Evolutionary conservation across 768 basidiomycete genomes (phyloP).

Genomic region (Termitomyces sp.): DNA sequence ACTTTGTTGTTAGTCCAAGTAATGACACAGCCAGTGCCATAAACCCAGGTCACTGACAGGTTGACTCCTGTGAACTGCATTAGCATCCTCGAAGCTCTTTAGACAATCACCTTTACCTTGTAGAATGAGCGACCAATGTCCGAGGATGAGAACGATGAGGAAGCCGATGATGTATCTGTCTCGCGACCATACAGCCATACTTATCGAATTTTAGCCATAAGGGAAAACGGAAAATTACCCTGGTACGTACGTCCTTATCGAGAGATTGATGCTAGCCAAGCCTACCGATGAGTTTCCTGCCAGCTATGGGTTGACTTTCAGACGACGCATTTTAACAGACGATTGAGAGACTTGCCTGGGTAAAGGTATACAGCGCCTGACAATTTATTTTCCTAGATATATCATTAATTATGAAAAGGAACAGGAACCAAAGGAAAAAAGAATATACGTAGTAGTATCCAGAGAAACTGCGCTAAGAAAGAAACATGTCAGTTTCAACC

Average conservation of each 20-base stretch:
- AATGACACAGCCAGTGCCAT: slow-evolving; percentile 46
- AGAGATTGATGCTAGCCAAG: slow-evolving; percentile 56
- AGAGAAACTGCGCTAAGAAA: slow-evolving; percentile 43
- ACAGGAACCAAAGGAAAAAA: not conserved
- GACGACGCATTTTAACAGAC: not conserved
- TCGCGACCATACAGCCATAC: slow-evolving; percentile 63
- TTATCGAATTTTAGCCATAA: slow-evolving; percentile 5
- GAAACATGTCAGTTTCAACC: not conserved
- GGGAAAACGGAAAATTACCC: not conserved
- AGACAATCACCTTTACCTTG: slow-evolving; percentile 37
- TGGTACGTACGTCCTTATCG: slow-evolving; percentile 47
- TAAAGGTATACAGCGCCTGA: slow-evolving; percentile 60
- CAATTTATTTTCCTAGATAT: slow-evolving; percentile 47
- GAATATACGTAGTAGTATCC: slow-evolving; percentile 38
- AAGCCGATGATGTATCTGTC: slow-evolving; percentile 45
- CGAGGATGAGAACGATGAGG: slow-evolving; percentile 53
- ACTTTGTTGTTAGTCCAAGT: slow-evolving; percentile 55
- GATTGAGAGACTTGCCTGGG: slow-evolving; percentile 33
- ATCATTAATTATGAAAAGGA: not conserved
- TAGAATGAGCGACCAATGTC: slow-evolving; percentile 67
- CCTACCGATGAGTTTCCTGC: slow-evolving; percentile 46
- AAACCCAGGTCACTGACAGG: slow-evolving; percentile 52
- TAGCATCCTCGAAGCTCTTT: not conserved
- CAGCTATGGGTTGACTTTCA: slow-evolving; percentile 6
- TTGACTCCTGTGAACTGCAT: slow-evolving; percentile 39